A percentile compares a stretch with the other conserved stretches of the same genome.
These are phyloP conservation scores for Agrocybe pediades DNA, from an alignment of 768 basidiomycete genomes.

Conservation along the genomic window DNA sequence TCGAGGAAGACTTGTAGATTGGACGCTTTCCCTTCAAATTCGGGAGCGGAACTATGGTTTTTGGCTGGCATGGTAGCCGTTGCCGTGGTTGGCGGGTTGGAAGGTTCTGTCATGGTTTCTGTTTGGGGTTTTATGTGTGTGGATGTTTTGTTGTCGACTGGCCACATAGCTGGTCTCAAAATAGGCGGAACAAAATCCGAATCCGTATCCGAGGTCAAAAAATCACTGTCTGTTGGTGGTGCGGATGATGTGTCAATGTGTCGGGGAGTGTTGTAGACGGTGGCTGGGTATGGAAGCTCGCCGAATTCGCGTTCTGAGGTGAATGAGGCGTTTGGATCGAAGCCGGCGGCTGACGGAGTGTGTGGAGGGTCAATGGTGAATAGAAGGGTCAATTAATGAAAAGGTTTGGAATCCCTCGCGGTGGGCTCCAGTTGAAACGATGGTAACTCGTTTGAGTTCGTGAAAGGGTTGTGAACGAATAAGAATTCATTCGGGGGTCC, in stretches of 20 bases:
- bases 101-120: not conserved
- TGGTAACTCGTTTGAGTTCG: not conserved
- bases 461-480: not conserved
- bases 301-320: no score
- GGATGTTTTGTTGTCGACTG: no score
- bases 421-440: slow-evolving; percentile 13
- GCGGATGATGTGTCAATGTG: no score
- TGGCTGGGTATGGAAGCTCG: no score
- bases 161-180: no score
- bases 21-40: not conserved
- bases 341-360: no score
- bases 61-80: not conserved
- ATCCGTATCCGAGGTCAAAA: no score
- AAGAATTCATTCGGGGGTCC: not conserved
- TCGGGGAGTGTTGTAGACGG: no score
- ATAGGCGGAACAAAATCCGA: no score
- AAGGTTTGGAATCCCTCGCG: slow-evolving; percentile 6
- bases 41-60: not conserved
- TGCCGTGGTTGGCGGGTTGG: not conserved
- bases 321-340: no score
- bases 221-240: not conserved
- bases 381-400: not conserved
- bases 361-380: no score
- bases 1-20: not conserved
- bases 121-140: not conserved